Conservation (phyloP, 139 green algal species). For the Micromonas pusilla region DNA sequence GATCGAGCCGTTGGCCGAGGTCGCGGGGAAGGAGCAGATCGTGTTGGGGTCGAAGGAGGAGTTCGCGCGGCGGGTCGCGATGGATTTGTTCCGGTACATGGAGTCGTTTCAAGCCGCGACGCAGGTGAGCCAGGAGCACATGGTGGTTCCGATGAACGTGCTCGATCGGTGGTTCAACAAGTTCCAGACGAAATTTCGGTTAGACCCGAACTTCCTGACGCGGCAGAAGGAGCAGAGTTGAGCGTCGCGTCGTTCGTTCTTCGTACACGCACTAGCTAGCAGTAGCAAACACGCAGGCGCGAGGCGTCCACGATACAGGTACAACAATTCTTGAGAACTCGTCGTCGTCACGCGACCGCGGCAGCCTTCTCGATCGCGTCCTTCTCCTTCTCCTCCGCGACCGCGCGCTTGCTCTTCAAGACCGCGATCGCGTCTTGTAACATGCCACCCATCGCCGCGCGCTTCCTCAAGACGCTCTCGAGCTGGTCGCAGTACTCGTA, state of each 20-base stretch:
- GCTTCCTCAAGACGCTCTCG: neutral
- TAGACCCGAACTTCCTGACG: neutral
- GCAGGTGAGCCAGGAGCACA: slow-evolving; percentile 26
- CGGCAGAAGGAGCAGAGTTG: neutral
- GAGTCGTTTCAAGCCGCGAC: slow-evolving; percentile 24
- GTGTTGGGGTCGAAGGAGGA: slow-evolving; percentile 16
- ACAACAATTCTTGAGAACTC: too few relatives aligned
- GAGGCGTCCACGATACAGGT: too few relatives aligned
- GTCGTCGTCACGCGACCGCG: too few relatives aligned
- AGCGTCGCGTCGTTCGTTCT: too few relatives aligned
- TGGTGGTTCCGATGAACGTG: slow-evolving; percentile 44
- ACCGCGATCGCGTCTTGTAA: neutral
- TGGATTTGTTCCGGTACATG: slow-evolving; percentile 36
- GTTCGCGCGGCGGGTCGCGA: slow-evolving; percentile 35
- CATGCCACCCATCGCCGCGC: neutral
- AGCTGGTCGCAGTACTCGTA: neutral
- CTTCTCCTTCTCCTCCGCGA: too few relatives aligned
- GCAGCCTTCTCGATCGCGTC: too few relatives aligned
- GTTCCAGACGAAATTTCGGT: slow-evolving; percentile 30
- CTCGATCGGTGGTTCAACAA: slow-evolving; percentile 46
- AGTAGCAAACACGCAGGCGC: too few relatives aligned
- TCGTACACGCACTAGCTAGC: too few relatives aligned
- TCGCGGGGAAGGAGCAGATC: slow-evolving; percentile 3
- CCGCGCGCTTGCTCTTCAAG: too few relatives aligned
- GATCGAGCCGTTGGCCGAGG: slow-evolving; percentile 33